phyloP scores from a whole-genome alignment of 169 alveolate species.

The Plasmodium relictum region DNA sequence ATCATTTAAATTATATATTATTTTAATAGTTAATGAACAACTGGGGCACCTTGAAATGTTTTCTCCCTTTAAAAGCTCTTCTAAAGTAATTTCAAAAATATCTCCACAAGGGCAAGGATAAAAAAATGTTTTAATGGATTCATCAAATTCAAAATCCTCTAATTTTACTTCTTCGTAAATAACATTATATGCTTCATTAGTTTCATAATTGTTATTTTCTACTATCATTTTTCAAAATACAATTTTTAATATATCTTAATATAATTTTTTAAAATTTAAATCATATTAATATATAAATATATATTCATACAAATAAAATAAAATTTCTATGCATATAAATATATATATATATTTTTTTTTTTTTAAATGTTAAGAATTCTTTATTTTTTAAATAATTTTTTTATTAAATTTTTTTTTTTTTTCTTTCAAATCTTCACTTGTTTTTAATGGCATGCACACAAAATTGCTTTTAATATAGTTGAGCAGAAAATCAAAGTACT shows the following conservation, averaged over 20 bases:
- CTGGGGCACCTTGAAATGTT: conserved; percentile 90
- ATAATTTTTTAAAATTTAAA: neutral
- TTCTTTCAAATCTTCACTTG: too few relatives aligned
- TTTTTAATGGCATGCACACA: too few relatives aligned
- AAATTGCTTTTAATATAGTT: too few relatives aligned
- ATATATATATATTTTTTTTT: too few relatives aligned
- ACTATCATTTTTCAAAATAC: conserved; percentile 69
- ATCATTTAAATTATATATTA: conserved; percentile 77
- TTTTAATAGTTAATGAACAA: conserved; percentile 87
- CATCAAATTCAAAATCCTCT: conserved; percentile 90
- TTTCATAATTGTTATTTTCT: conserved; percentile 35
- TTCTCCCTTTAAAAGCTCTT: conserved; percentile 74
- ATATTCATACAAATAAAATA: too few relatives aligned
- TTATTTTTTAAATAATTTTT: too few relatives aligned
- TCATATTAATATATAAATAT: too few relatives aligned
- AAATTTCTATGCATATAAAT: too few relatives aligned
- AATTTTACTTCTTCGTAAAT: conserved; percentile 91
- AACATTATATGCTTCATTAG: conserved; percentile 60
- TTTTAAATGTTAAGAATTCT: too few relatives aligned
- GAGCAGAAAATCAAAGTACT: too few relatives aligned
- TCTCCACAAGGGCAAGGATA: conserved; percentile 94
- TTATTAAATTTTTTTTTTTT: too few relatives aligned
- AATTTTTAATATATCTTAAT: neutral
- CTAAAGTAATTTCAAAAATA: conserved; percentile 85
- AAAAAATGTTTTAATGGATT: conserved; percentile 80